A percentile compares a stretch with the other conserved stretches of the same genome.
phyloP scores from a whole-genome alignment of 345 rosid species.

The Iberis pinnata region DNA sequence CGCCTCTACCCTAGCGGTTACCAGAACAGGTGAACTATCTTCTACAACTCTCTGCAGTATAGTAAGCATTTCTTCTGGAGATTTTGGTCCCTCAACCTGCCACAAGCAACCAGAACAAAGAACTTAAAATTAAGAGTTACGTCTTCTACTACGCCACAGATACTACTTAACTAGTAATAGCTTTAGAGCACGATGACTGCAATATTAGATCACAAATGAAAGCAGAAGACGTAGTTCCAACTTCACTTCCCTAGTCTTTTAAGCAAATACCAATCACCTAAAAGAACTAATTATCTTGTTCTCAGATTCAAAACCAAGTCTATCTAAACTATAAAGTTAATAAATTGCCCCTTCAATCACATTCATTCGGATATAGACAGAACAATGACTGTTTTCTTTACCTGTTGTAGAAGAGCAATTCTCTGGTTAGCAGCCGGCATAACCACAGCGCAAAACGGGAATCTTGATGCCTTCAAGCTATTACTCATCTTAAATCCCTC shows the following conservation, averaged over 20 bases:
- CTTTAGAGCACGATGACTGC: background rate
- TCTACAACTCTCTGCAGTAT: constrained; percentile 82
- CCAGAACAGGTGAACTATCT: constrained; percentile 85
- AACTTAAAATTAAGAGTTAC: background rate
- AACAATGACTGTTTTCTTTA: constrained; percentile 13
- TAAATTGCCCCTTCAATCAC: background rate
- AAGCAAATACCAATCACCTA: constrained; percentile 2
- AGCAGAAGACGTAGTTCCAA: background rate
- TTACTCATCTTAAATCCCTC: constrained; percentile 99
- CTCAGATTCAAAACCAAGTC: background rate
- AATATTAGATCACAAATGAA: background rate
- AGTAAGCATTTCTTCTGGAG: constrained; percentile 70
- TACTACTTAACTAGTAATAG: constrained; percentile 1
- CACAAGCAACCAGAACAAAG: constrained; percentile 12
- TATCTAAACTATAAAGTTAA: constrained; percentile 1
- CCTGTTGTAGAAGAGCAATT: constrained; percentile 94
- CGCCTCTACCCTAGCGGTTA: constrained; percentile 80
- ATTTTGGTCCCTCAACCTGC: constrained; percentile 89
- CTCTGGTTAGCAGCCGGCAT: constrained; percentile 95
- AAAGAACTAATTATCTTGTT: background rate
- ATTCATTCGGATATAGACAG: background rate
- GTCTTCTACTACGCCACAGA: background rate
- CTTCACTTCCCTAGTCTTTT: background rate
- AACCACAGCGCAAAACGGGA: constrained; percentile 93
- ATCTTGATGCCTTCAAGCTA: constrained; percentile 92